phyloP scores from a whole-genome alignment of 2,329 filamentous ascomycete species.

The Aspergillus aculeatus region DNA sequence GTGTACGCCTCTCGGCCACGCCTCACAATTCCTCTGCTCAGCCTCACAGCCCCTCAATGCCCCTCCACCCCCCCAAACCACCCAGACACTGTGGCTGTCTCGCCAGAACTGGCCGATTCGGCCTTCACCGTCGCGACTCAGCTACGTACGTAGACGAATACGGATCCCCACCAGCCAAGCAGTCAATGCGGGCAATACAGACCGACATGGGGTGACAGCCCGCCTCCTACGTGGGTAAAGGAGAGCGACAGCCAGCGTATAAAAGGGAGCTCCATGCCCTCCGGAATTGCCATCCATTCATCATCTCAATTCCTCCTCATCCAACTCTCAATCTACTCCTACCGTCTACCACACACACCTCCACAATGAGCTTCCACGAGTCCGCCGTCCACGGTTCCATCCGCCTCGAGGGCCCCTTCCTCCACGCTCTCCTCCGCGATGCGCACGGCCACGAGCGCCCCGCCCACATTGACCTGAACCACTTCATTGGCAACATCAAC shows the following conservation, averaged over 20 bases:
- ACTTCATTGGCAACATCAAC: constrained; percentile 17
- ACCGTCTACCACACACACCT: neutral
- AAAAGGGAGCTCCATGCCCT: neutral
- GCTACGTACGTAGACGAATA: neutral
- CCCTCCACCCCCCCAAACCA: neutral
- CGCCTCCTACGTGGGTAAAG: neutral
- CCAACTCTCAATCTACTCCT: neutral
- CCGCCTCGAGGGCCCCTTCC: constrained; percentile 11
- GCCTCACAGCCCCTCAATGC: neutral
- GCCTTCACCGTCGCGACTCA: neutral
- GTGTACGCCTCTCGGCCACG: neutral
- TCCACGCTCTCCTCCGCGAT: constrained; percentile 14
- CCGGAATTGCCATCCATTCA: neutral
- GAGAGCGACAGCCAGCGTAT: neutral
- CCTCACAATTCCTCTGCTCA: neutral
- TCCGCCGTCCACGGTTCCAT: constrained; percentile 15
- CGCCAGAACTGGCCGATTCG: neutral
- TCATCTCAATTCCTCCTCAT: neutral
- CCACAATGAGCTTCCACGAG: constrained; percentile 23
- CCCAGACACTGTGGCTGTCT: neutral
- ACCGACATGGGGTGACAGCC: neutral
- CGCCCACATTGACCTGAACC: constrained; percentile 17
- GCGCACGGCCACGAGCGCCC: constrained; percentile 8
- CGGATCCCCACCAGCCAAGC: neutral
- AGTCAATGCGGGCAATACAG: neutral